Percentiles rank a stretch among this genome's conserved stretches.
Conservation (phyloP, 768 basidiomycete species). For the Lentinula edodes region DNA sequence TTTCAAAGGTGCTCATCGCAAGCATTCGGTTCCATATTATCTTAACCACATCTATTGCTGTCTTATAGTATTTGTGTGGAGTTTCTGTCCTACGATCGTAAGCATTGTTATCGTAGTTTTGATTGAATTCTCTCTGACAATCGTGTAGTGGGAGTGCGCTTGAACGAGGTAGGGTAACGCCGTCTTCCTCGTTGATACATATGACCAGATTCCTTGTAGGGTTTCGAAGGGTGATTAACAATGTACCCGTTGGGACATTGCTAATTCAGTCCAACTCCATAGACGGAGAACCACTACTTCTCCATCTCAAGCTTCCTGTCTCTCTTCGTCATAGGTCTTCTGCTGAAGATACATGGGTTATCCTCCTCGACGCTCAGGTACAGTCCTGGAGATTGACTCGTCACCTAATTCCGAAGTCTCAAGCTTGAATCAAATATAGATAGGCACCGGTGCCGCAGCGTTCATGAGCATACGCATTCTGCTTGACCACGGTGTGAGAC, state of each 20-base stretch:
- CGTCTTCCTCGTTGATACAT: neutral
- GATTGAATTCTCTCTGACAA: constrained; percentile 5
- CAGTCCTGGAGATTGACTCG: neutral
- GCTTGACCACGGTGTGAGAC: constrained; percentile 85
- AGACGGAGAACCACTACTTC: constrained; percentile 83
- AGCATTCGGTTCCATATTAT: neutral
- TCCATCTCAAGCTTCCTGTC: constrained; percentile 75
- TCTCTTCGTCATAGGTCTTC: constrained; percentile 60
- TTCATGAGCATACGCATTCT: constrained; percentile 95
- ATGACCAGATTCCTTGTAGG: neutral
- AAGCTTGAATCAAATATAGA: constrained; percentile 35
- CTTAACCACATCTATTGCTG: neutral
- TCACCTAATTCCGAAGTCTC: neutral
- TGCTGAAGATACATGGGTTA: constrained; percentile 73
- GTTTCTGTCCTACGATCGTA: constrained; percentile 87
- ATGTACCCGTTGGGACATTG: constrained; percentile 83
- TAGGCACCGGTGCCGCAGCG: constrained; percentile 88
- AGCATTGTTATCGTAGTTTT: constrained; percentile 20
- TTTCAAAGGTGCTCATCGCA: constrained; percentile 40
- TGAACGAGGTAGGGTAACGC: constrained; percentile 55
- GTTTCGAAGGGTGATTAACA: constrained; percentile 80
- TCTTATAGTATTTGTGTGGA: constrained; percentile 67
- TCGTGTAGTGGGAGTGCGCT: constrained; percentile 74
- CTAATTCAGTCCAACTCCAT: constrained; percentile 83
- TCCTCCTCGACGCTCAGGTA: constrained; percentile 88